Evolutionary conservation across 2,329 filamentous ascomycete genomes (phyloP).

Genomic region (Sclerotinia trifoliorum): DNA sequence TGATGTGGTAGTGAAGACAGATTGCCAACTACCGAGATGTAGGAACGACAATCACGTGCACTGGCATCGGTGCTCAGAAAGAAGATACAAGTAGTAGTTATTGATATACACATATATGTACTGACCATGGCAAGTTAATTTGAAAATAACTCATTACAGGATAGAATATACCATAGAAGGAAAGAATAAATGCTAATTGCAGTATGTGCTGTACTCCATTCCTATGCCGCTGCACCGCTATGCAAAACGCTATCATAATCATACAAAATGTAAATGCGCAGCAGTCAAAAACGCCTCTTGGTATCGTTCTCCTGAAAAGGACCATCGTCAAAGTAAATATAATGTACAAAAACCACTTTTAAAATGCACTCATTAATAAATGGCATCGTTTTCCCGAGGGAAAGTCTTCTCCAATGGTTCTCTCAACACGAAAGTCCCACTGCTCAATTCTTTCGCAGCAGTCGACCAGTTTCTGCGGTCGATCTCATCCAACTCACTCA

Average conservation of each 20-base stretch:
- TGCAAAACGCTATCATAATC: constrained; percentile 14
- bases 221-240: background rate
- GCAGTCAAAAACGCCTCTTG: constrained; percentile 18
- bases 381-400: constrained; percentile 33
- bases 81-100: background rate
- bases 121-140: background rate
- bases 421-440: constrained; percentile 32
- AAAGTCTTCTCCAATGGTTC: constrained; percentile 46
- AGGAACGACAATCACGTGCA: too few relatives aligned
- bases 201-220: constrained; percentile 2
- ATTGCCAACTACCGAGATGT: too few relatives aligned
- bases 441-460: constrained; percentile 21
- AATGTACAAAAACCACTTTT: constrained; percentile 15
- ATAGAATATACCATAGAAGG: background rate
- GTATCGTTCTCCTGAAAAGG: constrained; percentile 19
- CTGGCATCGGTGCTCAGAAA: background rate
- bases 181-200: background rate
- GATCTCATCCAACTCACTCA: constrained; percentile 27
- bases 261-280: constrained; percentile 17
- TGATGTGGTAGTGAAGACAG: background rate
- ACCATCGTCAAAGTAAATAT: constrained; percentile 7
- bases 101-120: constrained; percentile 8
- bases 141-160: background rate
- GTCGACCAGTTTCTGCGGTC: background rate
- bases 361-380: constrained; percentile 30